These are phyloP conservation scores for Eruca vesicaria DNA, from an alignment of 441 rosid species.

Conservation along the genomic window DNA sequence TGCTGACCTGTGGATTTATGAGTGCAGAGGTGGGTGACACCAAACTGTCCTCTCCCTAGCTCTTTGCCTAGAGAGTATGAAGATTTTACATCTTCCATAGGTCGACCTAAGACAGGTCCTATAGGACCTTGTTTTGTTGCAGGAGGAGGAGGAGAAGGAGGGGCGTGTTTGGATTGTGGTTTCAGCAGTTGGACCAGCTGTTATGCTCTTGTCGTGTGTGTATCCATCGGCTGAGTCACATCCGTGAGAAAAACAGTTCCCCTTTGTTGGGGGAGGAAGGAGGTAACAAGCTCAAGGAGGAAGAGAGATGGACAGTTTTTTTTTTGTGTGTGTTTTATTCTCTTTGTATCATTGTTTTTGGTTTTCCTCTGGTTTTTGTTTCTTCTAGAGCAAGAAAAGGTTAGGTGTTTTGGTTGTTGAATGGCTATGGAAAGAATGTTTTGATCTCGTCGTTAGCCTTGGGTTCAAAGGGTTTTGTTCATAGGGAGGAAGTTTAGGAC, in stretches of 20 bases:
- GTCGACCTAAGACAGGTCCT: conserved; percentile 58
- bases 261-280: conserved; percentile 45
- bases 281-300: conserved; percentile 26
- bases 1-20: conserved; percentile 48
- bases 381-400: conserved; percentile 35
- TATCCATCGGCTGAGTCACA: conserved; percentile 33
- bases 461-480: conserved; percentile 36
- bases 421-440: conserved; percentile 32
- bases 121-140: conserved; percentile 51
- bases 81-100: conserved; percentile 50
- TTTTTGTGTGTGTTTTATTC: neutral
- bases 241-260: conserved; percentile 77
- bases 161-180: conserved; percentile 38
- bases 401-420: conserved; percentile 34
- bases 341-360: neutral
- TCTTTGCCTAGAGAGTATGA: conserved; percentile 48
- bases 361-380: conserved; percentile 18
- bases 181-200: conserved; percentile 15
- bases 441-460: conserved; percentile 36
- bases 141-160: conserved; percentile 45
- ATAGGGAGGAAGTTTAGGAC: conserved; percentile 57
- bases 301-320: conserved; percentile 25
- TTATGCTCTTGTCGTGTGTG: conserved; percentile 32
- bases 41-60: conserved; percentile 53
- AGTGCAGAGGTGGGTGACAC: conserved; percentile 52